Evolutionary conservation across 345 rosid species (phyloP), one percentile per base, ranked within the genome.

Genomic region (Hibiscus mutabilis): DNA sequence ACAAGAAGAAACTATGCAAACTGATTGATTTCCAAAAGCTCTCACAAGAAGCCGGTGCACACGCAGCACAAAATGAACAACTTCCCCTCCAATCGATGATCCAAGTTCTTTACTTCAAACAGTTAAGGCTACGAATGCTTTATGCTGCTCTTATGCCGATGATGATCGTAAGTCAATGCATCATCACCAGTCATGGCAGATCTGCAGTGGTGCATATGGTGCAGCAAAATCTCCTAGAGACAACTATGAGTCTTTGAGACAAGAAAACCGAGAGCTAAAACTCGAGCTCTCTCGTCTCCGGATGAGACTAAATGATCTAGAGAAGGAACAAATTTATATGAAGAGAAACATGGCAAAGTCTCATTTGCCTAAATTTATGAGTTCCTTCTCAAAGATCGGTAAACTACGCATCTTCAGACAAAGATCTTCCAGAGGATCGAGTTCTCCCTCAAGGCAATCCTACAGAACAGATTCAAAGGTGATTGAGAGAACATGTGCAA

Each of bases 101-200:
- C 52, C 98, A 91, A 76, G 98, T 91, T 37, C 97, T 94, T 55
- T 94, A 91, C 81, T 91, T 94, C 66, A 97, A 91, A 86, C 97
- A 94, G 72, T 77, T 91, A 33, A 85, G 96, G 84, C 93, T 91
- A 29, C 80, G 98, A 78, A 83, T 71, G 71, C 95, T 69, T 75
- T 94, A 57, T 83, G 83, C 49, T 44, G 15, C 49, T 44, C 49
- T 2, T 11, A 42, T 2, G 46, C 46, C 46, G 49, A 12, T 13
- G 49, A 44, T 13, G 15, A 44, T 44, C 3, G 0, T 13, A 44
- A 12, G 49, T 13, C 49, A 12, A 10, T 44, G 4, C 14, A 44
- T 44, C 49, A 11, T 10, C 14, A 13, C 49, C 14, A 44, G 49
- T 44, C 49, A 13, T 44, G 49, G 49, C 49, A 13, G 15, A 44